Conservation (phyloP, 2,329 filamentous ascomycete genomes). For the Trichophyton simii region DNA sequence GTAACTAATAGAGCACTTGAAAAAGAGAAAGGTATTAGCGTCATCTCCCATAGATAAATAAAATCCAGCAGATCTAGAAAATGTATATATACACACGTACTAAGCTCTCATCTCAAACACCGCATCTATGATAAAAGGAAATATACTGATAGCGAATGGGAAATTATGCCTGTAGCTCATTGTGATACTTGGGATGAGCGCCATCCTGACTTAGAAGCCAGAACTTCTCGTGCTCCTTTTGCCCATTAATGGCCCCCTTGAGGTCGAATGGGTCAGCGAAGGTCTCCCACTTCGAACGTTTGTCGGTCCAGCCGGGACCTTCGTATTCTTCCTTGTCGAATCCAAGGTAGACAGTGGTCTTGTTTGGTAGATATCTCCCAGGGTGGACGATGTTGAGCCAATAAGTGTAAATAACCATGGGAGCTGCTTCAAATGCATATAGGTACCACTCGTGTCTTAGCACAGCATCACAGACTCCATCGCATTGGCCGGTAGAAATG, state of each 20-base stretch:
- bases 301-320: constrained; percentile 25
- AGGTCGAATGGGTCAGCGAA: constrained; percentile 22
- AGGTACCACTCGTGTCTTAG: constrained; percentile 27
- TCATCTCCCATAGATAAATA: background rate
- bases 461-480: constrained; percentile 18
- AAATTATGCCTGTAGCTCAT: background rate
- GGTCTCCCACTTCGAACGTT: constrained; percentile 18
- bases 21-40: too few relatives aligned
- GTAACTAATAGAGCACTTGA: too few relatives aligned
- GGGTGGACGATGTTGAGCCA: constrained; percentile 29
- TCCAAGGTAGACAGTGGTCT: constrained; percentile 21
- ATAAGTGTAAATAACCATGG: constrained; percentile 25
- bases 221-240: constrained; percentile 20
- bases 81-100: background rate
- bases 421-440: constrained; percentile 26
- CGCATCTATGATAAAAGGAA: background rate
- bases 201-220: constrained; percentile 15
- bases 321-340: constrained; percentile 20
- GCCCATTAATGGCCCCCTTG: constrained; percentile 16
- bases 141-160: background rate
- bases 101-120: background rate
- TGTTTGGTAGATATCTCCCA: constrained; percentile 21
- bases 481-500: constrained; percentile 12
- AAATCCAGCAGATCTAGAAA: background rate
- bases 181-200: background rate